phyloP scores from a whole-genome alignment of 495 filamentous ascomycete genomes.

The Aspergillus diversus region DNA sequence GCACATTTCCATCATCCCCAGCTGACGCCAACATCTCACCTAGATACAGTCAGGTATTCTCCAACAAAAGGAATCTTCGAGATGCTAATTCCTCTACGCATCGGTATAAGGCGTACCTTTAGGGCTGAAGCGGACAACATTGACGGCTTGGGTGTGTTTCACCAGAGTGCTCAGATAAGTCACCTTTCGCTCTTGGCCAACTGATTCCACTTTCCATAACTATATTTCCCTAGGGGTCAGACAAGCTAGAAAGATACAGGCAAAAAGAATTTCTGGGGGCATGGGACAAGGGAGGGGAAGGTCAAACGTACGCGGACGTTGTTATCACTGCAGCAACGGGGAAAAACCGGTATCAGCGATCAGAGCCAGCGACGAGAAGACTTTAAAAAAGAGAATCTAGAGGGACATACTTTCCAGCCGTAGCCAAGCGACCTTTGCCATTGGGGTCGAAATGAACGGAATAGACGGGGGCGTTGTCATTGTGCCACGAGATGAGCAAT shows the following conservation, averaged over 20 bases:
- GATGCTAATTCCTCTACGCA: background rate
- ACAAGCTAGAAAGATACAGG: constrained; percentile 19
- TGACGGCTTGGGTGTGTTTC: constrained; percentile 96
- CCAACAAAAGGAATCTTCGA: background rate
- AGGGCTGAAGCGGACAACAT: constrained; percentile 94
- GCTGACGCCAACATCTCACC: constrained; percentile 93
- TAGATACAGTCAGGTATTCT: constrained; percentile 44
- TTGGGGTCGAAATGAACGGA: constrained; percentile 94
- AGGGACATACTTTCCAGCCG: constrained; percentile 68
- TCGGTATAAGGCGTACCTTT: constrained; percentile 62
- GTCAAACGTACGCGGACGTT: constrained; percentile 80
- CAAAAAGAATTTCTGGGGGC: constrained; percentile 12
- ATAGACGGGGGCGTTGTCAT: constrained; percentile 92
- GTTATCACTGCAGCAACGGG: constrained; percentile 66
- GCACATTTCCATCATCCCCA: constrained; percentile 94
- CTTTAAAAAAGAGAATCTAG: background rate
- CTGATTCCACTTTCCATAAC: constrained; percentile 88
- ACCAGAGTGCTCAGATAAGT: constrained; percentile 87
- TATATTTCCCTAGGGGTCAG: constrained; percentile 47
- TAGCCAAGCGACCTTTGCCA: constrained; percentile 90
- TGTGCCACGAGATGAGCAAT: constrained; percentile 94
- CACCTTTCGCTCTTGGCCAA: constrained; percentile 85
- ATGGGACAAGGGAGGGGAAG: constrained; percentile 20
- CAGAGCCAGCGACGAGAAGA: background rate
- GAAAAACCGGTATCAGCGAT: constrained; percentile 16